Conservation (phyloP, 305 asterid genomes). For the Withania somnifera region DNA sequence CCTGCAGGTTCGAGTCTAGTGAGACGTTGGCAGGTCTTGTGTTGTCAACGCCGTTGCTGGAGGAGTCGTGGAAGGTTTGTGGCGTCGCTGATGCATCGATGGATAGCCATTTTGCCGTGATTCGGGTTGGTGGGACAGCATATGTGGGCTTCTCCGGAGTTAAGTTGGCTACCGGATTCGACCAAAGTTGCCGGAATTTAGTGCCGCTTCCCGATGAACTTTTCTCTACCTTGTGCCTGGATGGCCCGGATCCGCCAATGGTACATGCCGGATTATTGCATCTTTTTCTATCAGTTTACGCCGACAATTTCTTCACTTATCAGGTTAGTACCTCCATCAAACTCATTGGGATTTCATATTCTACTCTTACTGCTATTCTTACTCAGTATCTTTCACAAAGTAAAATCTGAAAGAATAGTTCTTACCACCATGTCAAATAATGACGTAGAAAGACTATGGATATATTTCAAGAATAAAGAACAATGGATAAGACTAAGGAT, state of each 20-base stretch:
- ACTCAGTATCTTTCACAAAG: too few relatives aligned
- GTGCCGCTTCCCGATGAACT: conserved; percentile 36
- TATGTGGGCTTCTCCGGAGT: conserved; percentile 68
- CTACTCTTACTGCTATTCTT: too few relatives aligned
- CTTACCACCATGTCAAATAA: too few relatives aligned
- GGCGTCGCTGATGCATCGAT: conserved; percentile 29
- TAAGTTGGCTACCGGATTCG: conserved; percentile 34
- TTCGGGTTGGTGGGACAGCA: conserved; percentile 29
- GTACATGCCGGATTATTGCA: conserved; percentile 55
- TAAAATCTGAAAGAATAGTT: too few relatives aligned
- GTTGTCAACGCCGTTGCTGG: conserved; percentile 66
- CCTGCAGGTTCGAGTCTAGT: conserved; percentile 68
- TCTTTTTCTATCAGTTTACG: conserved; percentile 32
- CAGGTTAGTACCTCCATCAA: too few relatives aligned
- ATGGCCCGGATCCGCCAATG: conserved; percentile 30
- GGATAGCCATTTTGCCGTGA: conserved; percentile 23
- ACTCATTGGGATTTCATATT: too few relatives aligned
- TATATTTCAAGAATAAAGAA: too few relatives aligned
- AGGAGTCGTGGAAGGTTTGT: conserved; percentile 61
- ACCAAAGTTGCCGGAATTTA: conserved; percentile 28
- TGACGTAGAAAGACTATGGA: too few relatives aligned
- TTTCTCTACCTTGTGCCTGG: conserved; percentile 25
- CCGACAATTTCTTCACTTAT: conserved; percentile 23
- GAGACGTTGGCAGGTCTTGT: conserved; percentile 63
- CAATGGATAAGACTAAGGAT: too few relatives aligned